A percentile compares a stretch with the other conserved stretches of the same genome.
Evolutionary conservation across 345 rosid species (phyloP).

Genomic region (Melaleuca quinquenervia): DNA sequence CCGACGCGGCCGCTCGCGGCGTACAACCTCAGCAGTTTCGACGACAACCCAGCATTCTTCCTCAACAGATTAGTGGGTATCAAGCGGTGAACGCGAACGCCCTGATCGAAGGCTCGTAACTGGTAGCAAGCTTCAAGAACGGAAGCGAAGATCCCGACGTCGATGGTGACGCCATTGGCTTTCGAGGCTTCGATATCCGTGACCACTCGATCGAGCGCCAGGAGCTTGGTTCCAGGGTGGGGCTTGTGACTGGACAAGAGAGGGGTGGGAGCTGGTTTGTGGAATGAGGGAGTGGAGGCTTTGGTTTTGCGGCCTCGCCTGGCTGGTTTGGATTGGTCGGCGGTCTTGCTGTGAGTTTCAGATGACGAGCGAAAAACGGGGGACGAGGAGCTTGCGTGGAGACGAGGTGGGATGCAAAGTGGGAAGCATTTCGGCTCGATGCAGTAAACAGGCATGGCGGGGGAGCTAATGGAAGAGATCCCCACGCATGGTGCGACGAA

Average conservation of each 20-base stretch:
- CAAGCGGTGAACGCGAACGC: slow-evolving; percentile 41
- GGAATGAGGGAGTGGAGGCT: slow-evolving; percentile 1
- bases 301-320: not conserved
- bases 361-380: not conserved
- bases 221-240: slow-evolving; percentile 27
- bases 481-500: fast-evolving
- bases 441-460: not conserved
- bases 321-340: not conserved
- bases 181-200: slow-evolving; percentile 48
- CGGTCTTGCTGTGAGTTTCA: not conserved
- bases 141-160: slow-evolving; percentile 51
- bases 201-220: slow-evolving; percentile 47
- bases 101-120: slow-evolving; percentile 40
- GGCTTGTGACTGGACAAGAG: slow-evolving; percentile 23
- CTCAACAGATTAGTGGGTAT: slow-evolving; percentile 44
- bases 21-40: slow-evolving; percentile 56
- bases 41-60: slow-evolving; percentile 39
- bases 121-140: slow-evolving; percentile 62
- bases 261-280: slow-evolving; percentile 50
- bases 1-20: slow-evolving; percentile 36
- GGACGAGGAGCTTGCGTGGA: not conserved
- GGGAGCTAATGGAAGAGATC: not conserved
- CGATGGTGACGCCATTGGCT: slow-evolving; percentile 40
- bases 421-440: not conserved
- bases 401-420: not conserved